phyloP scores from a whole-genome alignment of 1,284 basidiomycete genomes.

The Austroboletus novae-zelandiae region DNA sequence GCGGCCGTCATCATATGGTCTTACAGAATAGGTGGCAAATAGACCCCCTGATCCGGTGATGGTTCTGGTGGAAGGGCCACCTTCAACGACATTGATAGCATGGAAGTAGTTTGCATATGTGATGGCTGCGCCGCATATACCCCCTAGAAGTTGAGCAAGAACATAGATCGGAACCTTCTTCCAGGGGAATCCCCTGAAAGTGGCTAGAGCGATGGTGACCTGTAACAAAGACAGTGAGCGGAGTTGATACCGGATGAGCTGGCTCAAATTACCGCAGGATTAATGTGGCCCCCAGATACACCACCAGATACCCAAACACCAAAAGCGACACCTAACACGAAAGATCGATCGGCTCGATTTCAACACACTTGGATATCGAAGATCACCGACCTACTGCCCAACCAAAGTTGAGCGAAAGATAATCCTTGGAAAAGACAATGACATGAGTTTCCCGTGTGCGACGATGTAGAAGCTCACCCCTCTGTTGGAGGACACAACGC shows the following conservation, averaged over 20 bases:
- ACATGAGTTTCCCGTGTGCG: conserved; percentile 41
- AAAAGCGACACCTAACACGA: conserved; percentile 45
- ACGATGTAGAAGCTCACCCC: conserved; percentile 50
- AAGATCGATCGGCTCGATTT: too few relatives aligned
- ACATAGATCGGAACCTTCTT: conserved; percentile 75
- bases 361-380: neutral
- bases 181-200: conserved; percentile 75
- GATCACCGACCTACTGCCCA: conserved; percentile 60
- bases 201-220: conserved; percentile 68
- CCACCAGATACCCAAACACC: conserved; percentile 67
- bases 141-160: conserved; percentile 70
- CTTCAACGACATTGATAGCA: conserved; percentile 71
- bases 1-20: neutral
- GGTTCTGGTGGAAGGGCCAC: conserved; percentile 57
- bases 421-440: conserved; percentile 39
- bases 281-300: conserved; percentile 78
- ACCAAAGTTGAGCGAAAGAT: conserved; percentile 58
- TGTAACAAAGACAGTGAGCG: conserved; percentile 18
- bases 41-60: conserved; percentile 60
- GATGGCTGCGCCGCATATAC: conserved; percentile 60
- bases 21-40: conserved; percentile 70
- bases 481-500: conserved; percentile 51
- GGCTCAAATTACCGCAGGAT: conserved; percentile 55
- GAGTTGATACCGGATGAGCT: too few relatives aligned
- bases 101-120: conserved; percentile 77